These are phyloP conservation scores for Boletus rubroflammeus DNA, from an alignment of 768 basidiomycete species.

Conservation along the genomic window DNA sequence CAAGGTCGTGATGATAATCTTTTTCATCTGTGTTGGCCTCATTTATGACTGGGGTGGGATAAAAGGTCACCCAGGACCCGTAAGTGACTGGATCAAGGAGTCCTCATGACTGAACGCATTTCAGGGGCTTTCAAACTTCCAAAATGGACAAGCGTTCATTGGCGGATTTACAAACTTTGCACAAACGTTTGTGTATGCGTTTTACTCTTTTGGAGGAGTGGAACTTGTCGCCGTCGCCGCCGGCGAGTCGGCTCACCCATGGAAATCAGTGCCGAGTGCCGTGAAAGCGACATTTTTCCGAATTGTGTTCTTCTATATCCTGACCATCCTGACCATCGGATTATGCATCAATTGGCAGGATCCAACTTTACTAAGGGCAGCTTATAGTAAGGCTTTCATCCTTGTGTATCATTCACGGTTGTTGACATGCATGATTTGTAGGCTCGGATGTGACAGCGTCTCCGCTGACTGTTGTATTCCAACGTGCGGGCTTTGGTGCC, in stretches of 20 bases:
- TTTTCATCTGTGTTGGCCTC: constrained; percentile 62
- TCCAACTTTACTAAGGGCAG: constrained; percentile 46
- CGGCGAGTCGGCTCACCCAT: constrained; percentile 61
- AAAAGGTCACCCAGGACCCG: constrained; percentile 55
- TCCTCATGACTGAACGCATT: background rate
- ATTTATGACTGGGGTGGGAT: constrained; percentile 61
- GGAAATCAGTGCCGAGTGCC: constrained; percentile 60
- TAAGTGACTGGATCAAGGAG: constrained; percentile 22
- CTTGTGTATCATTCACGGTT: background rate
- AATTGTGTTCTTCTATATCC: constrained; percentile 61
- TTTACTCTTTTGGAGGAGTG: constrained; percentile 67
- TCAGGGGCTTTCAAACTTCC: constrained; percentile 51
- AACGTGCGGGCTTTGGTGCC: constrained; percentile 58
- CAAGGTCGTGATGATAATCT: constrained; percentile 57
- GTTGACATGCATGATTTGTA: constrained; percentile 14
- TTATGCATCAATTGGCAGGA: constrained; percentile 61
- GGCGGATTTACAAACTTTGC: constrained; percentile 52
- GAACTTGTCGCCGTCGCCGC: constrained; percentile 74
- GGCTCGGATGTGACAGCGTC: constrained; percentile 52
- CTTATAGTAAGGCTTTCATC: constrained; percentile 33
- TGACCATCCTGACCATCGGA: constrained; percentile 63
- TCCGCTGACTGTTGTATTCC: constrained; percentile 61
- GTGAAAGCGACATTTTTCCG: constrained; percentile 68
- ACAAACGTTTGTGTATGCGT: constrained; percentile 63
- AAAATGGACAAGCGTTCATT: constrained; percentile 48